Percentiles rank a stretch among this genome's conserved stretches.
Evolutionary conservation across 2,329 filamentous ascomycete species (phyloP).

Genomic region (Penicillium carneum): DNA sequence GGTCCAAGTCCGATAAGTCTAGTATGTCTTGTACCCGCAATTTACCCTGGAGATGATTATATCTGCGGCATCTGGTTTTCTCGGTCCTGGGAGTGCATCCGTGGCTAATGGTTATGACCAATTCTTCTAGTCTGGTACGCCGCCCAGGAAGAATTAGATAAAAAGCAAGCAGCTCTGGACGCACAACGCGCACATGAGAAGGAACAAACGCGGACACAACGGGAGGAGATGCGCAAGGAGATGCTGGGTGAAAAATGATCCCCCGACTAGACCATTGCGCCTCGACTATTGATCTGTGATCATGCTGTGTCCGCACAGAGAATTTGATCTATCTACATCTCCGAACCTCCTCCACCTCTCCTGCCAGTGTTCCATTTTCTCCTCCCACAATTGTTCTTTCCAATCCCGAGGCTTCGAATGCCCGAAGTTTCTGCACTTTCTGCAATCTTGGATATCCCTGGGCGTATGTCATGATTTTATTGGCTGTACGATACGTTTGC

Average conservation of each 20-base stretch:
- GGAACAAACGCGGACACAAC: slow-evolving; percentile 45
- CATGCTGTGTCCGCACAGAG: neutral
- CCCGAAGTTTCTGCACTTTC: neutral
- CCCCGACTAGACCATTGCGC: neutral
- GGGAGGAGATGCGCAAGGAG: slow-evolving; percentile 52
- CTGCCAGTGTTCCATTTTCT: no score
- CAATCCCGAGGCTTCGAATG: neutral
- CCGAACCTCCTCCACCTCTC: neutral
- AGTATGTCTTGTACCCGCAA: slow-evolving; percentile 64
- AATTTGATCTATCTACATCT: neutral
- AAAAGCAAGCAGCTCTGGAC: slow-evolving; percentile 37
- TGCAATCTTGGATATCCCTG: neutral
- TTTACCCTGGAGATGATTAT: neutral
- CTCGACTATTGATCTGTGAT: neutral
- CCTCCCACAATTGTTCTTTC: neutral
- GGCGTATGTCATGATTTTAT: slow-evolving; percentile 26
- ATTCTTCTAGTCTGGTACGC: slow-evolving; percentile 50
- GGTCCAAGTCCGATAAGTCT: slow-evolving; percentile 88
- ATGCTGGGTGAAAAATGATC: slow-evolving; percentile 46
- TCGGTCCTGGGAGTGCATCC: neutral
- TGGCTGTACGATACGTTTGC: slow-evolving; percentile 33
- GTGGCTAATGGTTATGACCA: slow-evolving; percentile 13
- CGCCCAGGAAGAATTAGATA: slow-evolving; percentile 47
- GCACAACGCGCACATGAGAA: slow-evolving; percentile 37
- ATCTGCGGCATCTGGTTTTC: neutral